A percentile compares a stretch with the other conserved stretches of the same genome.
phyloP scores from a whole-genome alignment of 345 rosid species.

The Linum tenue region DNA sequence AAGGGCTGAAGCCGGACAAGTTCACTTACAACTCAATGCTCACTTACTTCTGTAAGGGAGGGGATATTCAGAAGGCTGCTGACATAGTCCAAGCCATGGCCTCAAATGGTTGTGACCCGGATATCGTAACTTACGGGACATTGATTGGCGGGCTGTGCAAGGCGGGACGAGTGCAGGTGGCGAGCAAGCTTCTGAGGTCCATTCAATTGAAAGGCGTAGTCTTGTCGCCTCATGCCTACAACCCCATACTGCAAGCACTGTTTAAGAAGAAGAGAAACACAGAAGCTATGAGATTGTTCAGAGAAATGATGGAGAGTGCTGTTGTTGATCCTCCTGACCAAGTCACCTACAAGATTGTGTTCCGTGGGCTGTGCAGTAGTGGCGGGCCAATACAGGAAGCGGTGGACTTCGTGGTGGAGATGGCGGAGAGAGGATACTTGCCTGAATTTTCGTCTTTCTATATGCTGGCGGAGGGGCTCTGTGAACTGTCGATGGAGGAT shows the following conservation, averaged over 20 bases:
- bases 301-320: slow-evolving; percentile 64
- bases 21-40: slow-evolving; percentile 80
- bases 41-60: slow-evolving; percentile 54
- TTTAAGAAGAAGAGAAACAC: slow-evolving; percentile 47
- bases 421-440: slow-evolving; percentile 55
- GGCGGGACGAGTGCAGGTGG: slow-evolving; percentile 72
- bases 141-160: slow-evolving; percentile 74
- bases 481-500: slow-evolving; percentile 56
- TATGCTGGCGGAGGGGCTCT: slow-evolving; percentile 83
- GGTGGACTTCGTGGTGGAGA: slow-evolving; percentile 65
- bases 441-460: slow-evolving; percentile 67
- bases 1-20: slow-evolving; percentile 74
- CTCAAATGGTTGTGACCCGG: slow-evolving; percentile 67
- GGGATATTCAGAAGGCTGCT: slow-evolving; percentile 73
- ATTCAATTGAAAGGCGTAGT: slow-evolving; percentile 71
- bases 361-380: slow-evolving; percentile 62
- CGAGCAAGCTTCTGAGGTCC: slow-evolving; percentile 57
- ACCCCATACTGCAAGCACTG: slow-evolving; percentile 74
- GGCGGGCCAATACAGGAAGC: slow-evolving; percentile 84
- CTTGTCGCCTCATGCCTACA: slow-evolving; percentile 68
- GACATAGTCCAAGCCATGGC: slow-evolving; percentile 82
- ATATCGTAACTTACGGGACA: slow-evolving; percentile 76
- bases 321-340: slow-evolving; percentile 43
- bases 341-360: slow-evolving; percentile 49
- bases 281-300: slow-evolving; percentile 69